Conservation (phyloP, 2,329 filamentous ascomycete species). For the Nakataea oryzae region DNA sequence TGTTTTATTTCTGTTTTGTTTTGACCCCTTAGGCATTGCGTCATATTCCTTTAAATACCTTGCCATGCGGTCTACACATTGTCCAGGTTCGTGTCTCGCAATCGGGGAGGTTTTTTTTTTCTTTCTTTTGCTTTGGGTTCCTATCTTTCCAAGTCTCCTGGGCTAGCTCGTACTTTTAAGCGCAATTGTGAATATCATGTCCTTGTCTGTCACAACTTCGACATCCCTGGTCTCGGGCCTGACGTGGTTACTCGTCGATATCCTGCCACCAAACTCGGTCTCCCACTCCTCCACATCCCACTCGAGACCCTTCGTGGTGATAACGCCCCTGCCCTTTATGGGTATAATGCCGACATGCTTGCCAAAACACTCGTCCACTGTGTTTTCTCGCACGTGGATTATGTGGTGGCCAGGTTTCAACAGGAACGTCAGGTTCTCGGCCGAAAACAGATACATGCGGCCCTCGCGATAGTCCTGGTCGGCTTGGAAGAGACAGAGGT, state of each 20-base stretch:
- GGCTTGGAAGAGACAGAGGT: slow-evolving; percentile 58
- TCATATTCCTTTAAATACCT: not conserved
- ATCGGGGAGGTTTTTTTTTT: not conserved
- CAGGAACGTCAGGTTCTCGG: slow-evolving; percentile 72
- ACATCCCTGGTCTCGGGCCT: slow-evolving; percentile 46
- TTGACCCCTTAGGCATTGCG: not conserved
- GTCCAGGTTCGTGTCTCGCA: not conserved
- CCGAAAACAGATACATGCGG: slow-evolving; percentile 68
- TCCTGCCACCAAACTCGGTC: slow-evolving; percentile 60
- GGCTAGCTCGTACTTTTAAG: slow-evolving; percentile 19
- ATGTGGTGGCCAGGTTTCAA: slow-evolving; percentile 58
- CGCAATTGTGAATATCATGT: slow-evolving; percentile 68
- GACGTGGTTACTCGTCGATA: slow-evolving; percentile 78
- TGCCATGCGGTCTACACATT: not conserved
- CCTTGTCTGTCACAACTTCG: slow-evolving; percentile 49
- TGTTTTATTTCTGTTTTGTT: not conserved
- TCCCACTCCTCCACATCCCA: slow-evolving; percentile 85
- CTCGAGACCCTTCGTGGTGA: slow-evolving; percentile 71
- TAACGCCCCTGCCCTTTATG: slow-evolving; percentile 64
- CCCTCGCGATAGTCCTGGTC: slow-evolving; percentile 38
- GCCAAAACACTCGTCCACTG: slow-evolving; percentile 45
- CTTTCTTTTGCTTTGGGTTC: too few relatives aligned
- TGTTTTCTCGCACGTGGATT: slow-evolving; percentile 51
- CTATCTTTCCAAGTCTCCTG: too few relatives aligned
- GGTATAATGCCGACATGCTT: slow-evolving; percentile 83